Evolutionary conservation across 768 basidiomycete species (phyloP).

Genomic region (Tricholomella constricta): DNA sequence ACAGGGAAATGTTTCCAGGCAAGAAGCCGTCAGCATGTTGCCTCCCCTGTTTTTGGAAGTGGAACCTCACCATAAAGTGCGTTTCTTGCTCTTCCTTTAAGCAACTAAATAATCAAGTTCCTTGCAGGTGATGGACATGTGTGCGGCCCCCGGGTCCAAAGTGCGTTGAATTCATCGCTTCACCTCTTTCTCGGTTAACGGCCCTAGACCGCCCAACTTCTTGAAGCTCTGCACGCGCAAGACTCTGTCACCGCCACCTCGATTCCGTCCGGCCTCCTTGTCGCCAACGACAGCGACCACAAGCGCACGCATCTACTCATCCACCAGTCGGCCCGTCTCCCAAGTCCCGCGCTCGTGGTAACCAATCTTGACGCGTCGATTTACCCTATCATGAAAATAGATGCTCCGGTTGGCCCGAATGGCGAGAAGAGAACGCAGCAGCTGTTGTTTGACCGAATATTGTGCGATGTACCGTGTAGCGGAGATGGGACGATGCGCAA

Average conservation of each 20-base stretch:
- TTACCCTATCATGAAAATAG: constrained; percentile 67
- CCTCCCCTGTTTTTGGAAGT: constrained; percentile 94
- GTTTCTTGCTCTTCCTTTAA: background rate
- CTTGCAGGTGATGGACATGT: constrained; percentile 88
- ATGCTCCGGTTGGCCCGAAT: constrained; percentile 32
- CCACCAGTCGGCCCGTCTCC: constrained; percentile 94
- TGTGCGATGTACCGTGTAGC: constrained; percentile 97
- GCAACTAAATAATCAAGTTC: constrained; percentile 1
- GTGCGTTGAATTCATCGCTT: constrained; percentile 36
- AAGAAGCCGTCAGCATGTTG: constrained; percentile 99
- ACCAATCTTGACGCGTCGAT: constrained; percentile 95
- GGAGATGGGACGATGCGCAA: constrained; percentile 97
- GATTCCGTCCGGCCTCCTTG: constrained; percentile 80
- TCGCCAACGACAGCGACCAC: constrained; percentile 95
- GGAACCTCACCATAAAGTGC: constrained; percentile 83
- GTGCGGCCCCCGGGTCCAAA: constrained; percentile 98
- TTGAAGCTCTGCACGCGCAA: constrained; percentile 90
- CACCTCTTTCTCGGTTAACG: background rate
- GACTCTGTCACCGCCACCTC: constrained; percentile 64
- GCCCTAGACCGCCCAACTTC: constrained; percentile 85
- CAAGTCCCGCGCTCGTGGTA: constrained; percentile 89
- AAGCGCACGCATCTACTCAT: constrained; percentile 96
- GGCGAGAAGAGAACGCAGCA: constrained; percentile 41
- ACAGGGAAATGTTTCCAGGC: constrained; percentile 92
- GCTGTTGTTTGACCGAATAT: constrained; percentile 87